A percentile compares a stretch with the other conserved stretches of the same genome.
These are phyloP conservation scores for Citrus unshiu DNA, from an alignment of 345 rosid species.

Conservation along the genomic window DNA sequence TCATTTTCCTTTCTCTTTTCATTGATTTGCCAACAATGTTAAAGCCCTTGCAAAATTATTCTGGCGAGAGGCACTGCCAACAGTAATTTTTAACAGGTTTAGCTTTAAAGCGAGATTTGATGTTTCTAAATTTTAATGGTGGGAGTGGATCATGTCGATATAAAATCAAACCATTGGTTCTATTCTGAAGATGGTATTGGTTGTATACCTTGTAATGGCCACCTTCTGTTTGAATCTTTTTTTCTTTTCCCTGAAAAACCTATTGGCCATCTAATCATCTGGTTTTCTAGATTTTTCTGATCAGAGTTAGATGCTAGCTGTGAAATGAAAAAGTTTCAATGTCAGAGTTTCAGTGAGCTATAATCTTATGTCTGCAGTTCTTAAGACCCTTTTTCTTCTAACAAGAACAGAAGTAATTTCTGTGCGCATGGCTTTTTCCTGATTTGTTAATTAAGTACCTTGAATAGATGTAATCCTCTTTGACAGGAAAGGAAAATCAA, in stretches of 20 bases:
- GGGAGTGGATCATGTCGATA: not conserved
- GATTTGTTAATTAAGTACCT: conserved; percentile 1
- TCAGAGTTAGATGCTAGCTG: too few relatives aligned
- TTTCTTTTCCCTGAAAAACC: too few relatives aligned
- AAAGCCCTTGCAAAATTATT: not conserved
- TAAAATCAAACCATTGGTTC: not conserved
- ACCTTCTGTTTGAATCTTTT: too few relatives aligned
- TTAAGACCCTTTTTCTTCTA: not conserved
- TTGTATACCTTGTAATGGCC: not conserved
- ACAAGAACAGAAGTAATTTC: not conserved
- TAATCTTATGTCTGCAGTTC: not conserved
- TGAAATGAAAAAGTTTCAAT: not conserved
- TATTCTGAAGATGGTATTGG: not conserved
- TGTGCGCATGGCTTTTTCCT: conserved; percentile 6
- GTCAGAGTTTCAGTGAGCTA: not conserved
- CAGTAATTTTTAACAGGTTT: not conserved
- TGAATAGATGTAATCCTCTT: not conserved
- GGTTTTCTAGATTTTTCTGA: too few relatives aligned
- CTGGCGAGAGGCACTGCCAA: not conserved
- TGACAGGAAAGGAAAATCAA: not conserved
- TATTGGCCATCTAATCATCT: too few relatives aligned
- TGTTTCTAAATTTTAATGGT: not conserved
- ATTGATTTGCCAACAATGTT: not conserved
- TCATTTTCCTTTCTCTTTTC: not conserved
- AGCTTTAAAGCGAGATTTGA: not conserved